Base-by-base conservation (phyloP, 495 filamentous ascomycete genomes). In the Talaromyces wortmannii region DNA sequence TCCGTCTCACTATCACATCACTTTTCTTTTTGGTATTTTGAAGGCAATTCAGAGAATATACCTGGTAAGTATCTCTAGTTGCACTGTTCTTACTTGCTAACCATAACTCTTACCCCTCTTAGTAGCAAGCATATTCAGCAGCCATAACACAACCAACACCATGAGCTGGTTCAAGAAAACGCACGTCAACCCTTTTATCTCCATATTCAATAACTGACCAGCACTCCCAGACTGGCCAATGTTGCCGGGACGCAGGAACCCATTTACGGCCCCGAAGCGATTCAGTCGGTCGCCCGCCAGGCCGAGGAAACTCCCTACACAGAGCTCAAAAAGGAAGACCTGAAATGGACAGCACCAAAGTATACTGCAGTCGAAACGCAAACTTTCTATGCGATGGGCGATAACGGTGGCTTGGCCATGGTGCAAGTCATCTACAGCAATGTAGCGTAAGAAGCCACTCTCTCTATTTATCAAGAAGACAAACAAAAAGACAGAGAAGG, bases 381-480 rank as follows among this genome's bases (percentile, higher is more conserved):
- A 74, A 90, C 81, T 56, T 98, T 97, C 75, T 97, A 98, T 73
- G 70, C 95, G 67, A 86, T 85, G 76, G 75, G 87, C 47, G 88
- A 96, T 56, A 78, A 71, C 55, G 95, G 94, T 15, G 77, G 83
- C 57, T 65, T 92, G 58, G 90, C 79, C 6, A 79, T 96, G 69
- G 83, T 80, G 50, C 95, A 97, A 78, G 79, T 97, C 68, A 96
- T 97, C 67, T 97, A 97, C 81, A 96, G 88, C 74, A 98, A 96
- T 71, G 89, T 98, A 71, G 87, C 82, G 94, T 97, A 82, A 78
- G 91, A 23, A 50, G 45, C 23, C 8, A 15, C 18, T 33, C 30
- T 51, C 12, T 13, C 18, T 50, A 13, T 57, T 46, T 57, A 47
- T 23, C 46, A 17, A 12, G 46, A 48, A 30, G 5, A 48, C n/a